These are phyloP conservation scores for Asterophora parasitica DNA, from an alignment of 768 basidiomycete genomes.

Conservation along the genomic window DNA sequence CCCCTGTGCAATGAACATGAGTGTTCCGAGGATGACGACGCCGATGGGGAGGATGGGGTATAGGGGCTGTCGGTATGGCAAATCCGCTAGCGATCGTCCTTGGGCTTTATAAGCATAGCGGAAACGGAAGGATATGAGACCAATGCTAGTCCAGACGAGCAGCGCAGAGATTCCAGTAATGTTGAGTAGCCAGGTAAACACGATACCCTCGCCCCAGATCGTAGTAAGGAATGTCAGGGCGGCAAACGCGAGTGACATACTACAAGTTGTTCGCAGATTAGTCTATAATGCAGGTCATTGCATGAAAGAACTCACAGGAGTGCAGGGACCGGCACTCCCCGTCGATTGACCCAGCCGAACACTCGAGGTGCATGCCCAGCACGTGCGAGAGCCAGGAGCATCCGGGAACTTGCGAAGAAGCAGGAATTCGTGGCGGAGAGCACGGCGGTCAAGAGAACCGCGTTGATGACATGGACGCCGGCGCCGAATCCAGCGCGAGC, in stretches of 20 bases:
- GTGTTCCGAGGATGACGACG: constrained; percentile 42
- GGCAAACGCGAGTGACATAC: constrained; percentile 43
- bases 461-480: constrained; percentile 60
- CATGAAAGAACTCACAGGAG: constrained; percentile 37
- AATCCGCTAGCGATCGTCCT: constrained; percentile 43
- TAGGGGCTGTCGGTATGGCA: constrained; percentile 55
- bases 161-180: constrained; percentile 63
- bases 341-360: constrained; percentile 60
- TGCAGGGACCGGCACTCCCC: constrained; percentile 59
- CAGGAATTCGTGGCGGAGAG: constrained; percentile 61
- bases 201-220: constrained; percentile 52
- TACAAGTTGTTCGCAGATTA: constrained; percentile 20
- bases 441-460: constrained; percentile 61
- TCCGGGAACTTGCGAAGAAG: constrained; percentile 62
- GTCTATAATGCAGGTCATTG: constrained; percentile 14
- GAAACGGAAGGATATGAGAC: constrained; percentile 54
- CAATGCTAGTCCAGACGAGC: constrained; percentile 63
- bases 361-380: constrained; percentile 59
- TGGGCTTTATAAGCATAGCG: constrained; percentile 54
- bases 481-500: constrained; percentile 58
- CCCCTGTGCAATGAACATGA: constrained; percentile 54
- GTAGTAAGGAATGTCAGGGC: constrained; percentile 52
- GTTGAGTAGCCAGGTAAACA: constrained; percentile 57
- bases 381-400: constrained; percentile 57
- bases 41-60: constrained; percentile 48